Conservation (phyloP, 768 basidiomycete genomes). For the Serendipita sp. region DNA sequence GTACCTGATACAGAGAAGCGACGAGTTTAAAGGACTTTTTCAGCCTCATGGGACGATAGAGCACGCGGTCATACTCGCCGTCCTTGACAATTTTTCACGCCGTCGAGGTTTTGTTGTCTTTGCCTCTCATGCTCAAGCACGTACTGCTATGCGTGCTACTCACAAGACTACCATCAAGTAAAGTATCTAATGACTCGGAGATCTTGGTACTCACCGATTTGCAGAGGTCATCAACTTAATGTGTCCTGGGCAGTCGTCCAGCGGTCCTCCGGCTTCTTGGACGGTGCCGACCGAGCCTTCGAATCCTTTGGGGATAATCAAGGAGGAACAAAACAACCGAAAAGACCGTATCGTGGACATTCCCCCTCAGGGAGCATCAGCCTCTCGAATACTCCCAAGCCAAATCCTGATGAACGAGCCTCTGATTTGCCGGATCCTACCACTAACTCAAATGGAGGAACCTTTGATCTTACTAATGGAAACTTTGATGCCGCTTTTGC, state of each 20-base stretch:
- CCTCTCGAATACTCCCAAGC: not conserved
- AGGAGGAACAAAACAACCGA: not conserved
- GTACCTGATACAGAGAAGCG: slow-evolving; percentile 14
- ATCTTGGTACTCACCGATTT: not conserved
- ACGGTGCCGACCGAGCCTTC: slow-evolving; percentile 51
- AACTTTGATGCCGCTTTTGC: not conserved
- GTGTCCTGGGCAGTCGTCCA: slow-evolving; percentile 82
- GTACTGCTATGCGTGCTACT: slow-evolving; percentile 43
- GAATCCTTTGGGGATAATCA: not conserved
- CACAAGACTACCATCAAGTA: slow-evolving; percentile 19
- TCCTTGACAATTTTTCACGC: slow-evolving; percentile 68
- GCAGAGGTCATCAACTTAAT: slow-evolving; percentile 58
- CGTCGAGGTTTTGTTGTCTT: slow-evolving; percentile 75
- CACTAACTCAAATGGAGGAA: slow-evolving; percentile 12
- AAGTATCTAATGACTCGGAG: not conserved
- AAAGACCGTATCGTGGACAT: not conserved
- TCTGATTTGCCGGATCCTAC: not conserved
- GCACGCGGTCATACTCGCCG: slow-evolving; percentile 69
- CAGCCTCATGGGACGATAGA: slow-evolving; percentile 43
- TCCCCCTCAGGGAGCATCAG: not conserved
- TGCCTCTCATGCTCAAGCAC: slow-evolving; percentile 57
- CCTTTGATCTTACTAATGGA: not conserved
- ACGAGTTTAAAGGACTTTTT: slow-evolving; percentile 50
- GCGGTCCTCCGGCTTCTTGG: slow-evolving; percentile 64
- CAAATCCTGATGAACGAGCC: not conserved